Conservation (phyloP, 305 asterid genomes). For the Fraxinus sp. region DNA sequence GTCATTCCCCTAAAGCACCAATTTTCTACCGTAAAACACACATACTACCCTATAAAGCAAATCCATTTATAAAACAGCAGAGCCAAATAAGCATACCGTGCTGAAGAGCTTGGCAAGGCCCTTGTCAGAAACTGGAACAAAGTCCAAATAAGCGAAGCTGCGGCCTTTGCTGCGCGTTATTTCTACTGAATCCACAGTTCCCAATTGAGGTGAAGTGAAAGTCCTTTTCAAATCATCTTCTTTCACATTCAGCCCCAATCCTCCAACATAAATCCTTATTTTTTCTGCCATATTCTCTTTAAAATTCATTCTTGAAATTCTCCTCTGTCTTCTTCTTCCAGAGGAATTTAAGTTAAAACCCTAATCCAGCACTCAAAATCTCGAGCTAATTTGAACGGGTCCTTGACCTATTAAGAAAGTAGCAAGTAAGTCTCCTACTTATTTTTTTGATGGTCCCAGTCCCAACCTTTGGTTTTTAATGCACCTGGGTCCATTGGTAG, state of each 20-base stretch:
- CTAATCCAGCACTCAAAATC: background rate
- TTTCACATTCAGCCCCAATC: conserved; percentile 65
- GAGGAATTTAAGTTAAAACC: background rate
- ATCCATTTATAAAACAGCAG: background rate
- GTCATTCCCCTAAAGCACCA: background rate
- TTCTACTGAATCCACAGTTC: conserved; percentile 66
- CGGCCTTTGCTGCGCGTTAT: conserved; percentile 78
- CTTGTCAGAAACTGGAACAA: conserved; percentile 73
- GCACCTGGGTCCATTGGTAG: background rate
- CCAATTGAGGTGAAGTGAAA: conserved; percentile 68
- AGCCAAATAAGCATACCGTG: conserved; percentile 38
- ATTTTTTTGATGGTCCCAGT: background rate
- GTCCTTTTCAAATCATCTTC: conserved; percentile 68
- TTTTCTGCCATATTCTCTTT: conserved; percentile 28
- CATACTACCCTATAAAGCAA: background rate
- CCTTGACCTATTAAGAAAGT: background rate
- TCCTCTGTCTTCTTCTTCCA: background rate
- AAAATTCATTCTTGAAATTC: background rate
- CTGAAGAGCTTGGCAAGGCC: conserved; percentile 83
- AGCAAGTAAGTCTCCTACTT: background rate
- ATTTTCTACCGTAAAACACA: background rate
- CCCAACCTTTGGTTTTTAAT: background rate
- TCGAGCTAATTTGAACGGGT: background rate
- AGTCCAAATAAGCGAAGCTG: conserved; percentile 78
- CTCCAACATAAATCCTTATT: conserved; percentile 72